A percentile compares a stretch with the other conserved stretches of the same genome.
Evolutionary conservation across 768 basidiomycete species (phyloP).

Genomic region (Rubroboletus pulcherrimus): DNA sequence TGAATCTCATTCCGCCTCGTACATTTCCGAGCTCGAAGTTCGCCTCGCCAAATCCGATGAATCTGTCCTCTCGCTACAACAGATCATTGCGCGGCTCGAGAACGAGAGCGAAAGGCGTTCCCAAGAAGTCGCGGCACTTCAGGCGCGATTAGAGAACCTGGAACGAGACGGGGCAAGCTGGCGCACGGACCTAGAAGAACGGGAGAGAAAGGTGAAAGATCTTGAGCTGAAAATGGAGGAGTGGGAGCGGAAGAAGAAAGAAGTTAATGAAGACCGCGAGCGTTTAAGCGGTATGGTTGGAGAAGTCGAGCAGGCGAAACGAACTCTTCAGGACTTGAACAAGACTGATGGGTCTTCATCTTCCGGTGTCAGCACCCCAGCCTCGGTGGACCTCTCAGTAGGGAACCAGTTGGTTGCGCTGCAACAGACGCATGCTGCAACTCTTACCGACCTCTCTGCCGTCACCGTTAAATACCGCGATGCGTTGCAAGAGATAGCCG

Average conservation of each 20-base stretch:
- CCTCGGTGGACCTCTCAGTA: conserved; percentile 37
- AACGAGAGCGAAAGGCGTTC: conserved; percentile 69
- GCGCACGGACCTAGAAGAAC: conserved; percentile 78
- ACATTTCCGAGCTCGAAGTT: conserved; percentile 83
- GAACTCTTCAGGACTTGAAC: conserved; percentile 51
- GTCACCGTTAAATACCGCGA: conserved; percentile 83
- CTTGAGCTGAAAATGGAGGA: conserved; percentile 77
- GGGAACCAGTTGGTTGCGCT: conserved; percentile 67
- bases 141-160: conserved; percentile 65
- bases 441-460: conserved; percentile 72
- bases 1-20: conserved; percentile 67
- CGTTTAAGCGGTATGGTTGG: conserved; percentile 66
- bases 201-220: conserved; percentile 71
- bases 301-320: conserved; percentile 68
- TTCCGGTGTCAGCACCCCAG: conserved; percentile 29
- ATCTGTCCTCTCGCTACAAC: conserved; percentile 64
- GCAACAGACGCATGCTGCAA: conserved; percentile 79
- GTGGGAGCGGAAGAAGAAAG: conserved; percentile 70
- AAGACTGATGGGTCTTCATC: conserved; percentile 30
- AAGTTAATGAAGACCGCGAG: conserved; percentile 60
- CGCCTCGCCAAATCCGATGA: conserved; percentile 78
- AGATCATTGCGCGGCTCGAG: conserved; percentile 74
- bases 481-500: conserved; percentile 88
- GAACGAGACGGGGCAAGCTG: conserved; percentile 76
- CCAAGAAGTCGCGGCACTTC: conserved; percentile 65